Base-by-base conservation (phyloP, 129 eudicot species). In the Chrysanthemum lavandulifolium region DNA sequence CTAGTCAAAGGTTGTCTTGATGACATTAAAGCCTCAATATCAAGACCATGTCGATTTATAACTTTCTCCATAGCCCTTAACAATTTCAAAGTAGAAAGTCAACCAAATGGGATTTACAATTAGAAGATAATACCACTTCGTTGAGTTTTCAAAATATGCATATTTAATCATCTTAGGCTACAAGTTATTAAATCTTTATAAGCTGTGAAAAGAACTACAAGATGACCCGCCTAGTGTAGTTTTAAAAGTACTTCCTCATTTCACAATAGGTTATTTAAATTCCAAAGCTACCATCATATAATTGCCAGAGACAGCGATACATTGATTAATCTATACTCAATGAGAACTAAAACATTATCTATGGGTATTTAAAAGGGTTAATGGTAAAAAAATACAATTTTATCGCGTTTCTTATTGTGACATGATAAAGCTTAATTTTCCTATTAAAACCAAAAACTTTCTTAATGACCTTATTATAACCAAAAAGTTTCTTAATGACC, bases 41-140 rank as follows among this genome's bases (percentile, higher is more conserved):
- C 97, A 60, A 90, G 89, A 73, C 91, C 86, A 59, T 95, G 96
- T 61, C 84, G 88, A 76, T 83, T 86, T 73, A 95, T 91, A 72
- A 95, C 99, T 61, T 97, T 95, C 82, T 95, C 97, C 99, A 95
- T 95, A 40, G 99, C 99, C 99, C 99, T 95, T 75, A 15, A 83
- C 12, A 65, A 61, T 2, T 53, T 53, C 74, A 47, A 65, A 57
- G 40, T 23, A 60, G 8, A 50, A 25, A 60, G 71, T 49, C 73
- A 49, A 47, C 31, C 10, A 18, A 16, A 23, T 65, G 54, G 31
- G 65, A 68, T 40, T 15, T n/a, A 8, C 50, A 57, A 51, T 15
- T 6, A 59, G 31, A 69, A 29, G 2, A n/a, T 10, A 25, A 62
- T 55, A 65, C 63, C 16, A 50, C 72, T 65, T 52, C 3, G n/a